phyloP scores from a whole-genome alignment of 2,329 filamentous ascomycete species.

The Ophiostoma pallidulum region DNA sequence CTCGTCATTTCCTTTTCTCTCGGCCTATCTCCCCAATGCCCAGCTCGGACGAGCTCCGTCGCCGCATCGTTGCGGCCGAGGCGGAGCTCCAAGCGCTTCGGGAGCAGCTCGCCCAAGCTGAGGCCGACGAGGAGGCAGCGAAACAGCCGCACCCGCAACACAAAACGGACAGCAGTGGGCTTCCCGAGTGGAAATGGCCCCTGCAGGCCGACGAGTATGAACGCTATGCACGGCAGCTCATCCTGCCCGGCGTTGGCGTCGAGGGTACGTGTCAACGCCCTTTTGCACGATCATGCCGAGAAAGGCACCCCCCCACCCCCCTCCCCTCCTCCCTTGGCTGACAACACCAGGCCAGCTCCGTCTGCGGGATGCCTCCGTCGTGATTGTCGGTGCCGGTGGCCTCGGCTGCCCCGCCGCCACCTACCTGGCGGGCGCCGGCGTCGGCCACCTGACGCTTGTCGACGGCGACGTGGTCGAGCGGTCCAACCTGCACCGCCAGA shows the following conservation, averaged over 20 bases:
- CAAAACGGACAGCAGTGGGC: too few relatives aligned
- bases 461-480: constrained; percentile 82
- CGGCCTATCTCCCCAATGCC: not conserved
- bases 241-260: constrained; percentile 72
- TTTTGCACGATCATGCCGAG: too few relatives aligned
- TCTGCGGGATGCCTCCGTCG: constrained; percentile 58
- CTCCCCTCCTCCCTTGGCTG: not conserved
- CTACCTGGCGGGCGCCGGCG: constrained; percentile 85
- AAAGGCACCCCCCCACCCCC: too few relatives aligned
- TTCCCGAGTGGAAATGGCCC: constrained; percentile 51
- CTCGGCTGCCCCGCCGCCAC: constrained; percentile 84
- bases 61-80: constrained; percentile 40
- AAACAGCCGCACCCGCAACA: not conserved
- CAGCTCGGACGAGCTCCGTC: constrained; percentile 29
- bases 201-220: constrained; percentile 65
- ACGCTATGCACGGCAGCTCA: constrained; percentile 83
- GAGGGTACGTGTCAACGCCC: constrained; percentile 49
- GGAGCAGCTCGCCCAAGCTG: constrained; percentile 33
- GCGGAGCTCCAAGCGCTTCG: constrained; percentile 37
- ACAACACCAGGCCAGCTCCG: constrained; percentile 69
- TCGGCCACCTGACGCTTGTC: constrained; percentile 73
- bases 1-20: not conserved
- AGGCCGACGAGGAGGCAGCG: constrained; percentile 20
- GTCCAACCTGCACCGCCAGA: constrained; percentile 88
- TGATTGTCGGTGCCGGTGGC: constrained; percentile 81